phyloP scores from a whole-genome alignment of 495 filamentous ascomycete species.

The Friedmanniomyces endolithicus region DNA sequence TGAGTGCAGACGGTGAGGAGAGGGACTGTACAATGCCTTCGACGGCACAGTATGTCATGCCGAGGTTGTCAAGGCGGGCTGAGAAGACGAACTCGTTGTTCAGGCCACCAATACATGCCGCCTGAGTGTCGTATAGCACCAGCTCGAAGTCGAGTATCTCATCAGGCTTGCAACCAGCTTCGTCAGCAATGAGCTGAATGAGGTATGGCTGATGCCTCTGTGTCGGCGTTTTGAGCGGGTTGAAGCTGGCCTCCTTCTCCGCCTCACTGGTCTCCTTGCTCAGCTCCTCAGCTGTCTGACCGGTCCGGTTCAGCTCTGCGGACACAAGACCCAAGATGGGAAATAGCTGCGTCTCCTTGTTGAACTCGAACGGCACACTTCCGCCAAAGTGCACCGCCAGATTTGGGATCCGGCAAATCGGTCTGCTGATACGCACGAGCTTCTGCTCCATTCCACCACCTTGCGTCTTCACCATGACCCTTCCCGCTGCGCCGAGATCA shows the following conservation, averaged over 20 bases:
- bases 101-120: constrained; percentile 74
- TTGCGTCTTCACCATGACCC: constrained; percentile 64
- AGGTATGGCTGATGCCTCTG: constrained; percentile 85
- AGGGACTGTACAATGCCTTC: constrained; percentile 71
- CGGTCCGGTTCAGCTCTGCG: constrained; percentile 71
- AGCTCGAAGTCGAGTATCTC: constrained; percentile 90
- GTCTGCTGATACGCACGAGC: constrained; percentile 79
- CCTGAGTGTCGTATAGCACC: constrained; percentile 89
- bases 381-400: constrained; percentile 89
- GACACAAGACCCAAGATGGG: constrained; percentile 81
- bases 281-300: constrained; percentile 32
- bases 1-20: constrained; percentile 45
- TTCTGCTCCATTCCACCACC: constrained; percentile 69
- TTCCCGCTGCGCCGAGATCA: constrained; percentile 81
- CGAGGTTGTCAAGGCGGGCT: constrained; percentile 81
- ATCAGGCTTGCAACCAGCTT: constrained; percentile 52
- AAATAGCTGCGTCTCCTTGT: constrained; percentile 91
- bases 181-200: constrained; percentile 70
- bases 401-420: constrained; percentile 82
- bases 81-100: constrained; percentile 93
- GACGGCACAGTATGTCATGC: constrained; percentile 84
- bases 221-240: constrained; percentile 59
- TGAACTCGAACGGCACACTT: constrained; percentile 73
- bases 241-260: constrained; percentile 31
- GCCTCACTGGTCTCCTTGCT: constrained; percentile 36